Evolutionary conservation across 1,139 yeast genomes (phyloP).

Genomic region (Eremothecium cymbalariae): DNA sequence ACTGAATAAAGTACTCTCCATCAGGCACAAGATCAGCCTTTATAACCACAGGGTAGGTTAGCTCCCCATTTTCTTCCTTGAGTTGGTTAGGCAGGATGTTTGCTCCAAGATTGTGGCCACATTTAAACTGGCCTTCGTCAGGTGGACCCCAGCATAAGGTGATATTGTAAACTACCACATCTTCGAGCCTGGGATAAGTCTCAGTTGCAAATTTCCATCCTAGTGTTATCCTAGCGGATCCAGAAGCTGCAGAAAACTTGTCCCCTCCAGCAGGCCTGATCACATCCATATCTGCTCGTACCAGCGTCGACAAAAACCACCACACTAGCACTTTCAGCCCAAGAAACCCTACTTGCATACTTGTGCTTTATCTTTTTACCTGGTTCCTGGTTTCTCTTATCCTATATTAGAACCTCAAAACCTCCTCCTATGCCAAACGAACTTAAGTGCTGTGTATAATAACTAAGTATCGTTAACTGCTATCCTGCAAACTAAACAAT

Average conservation of each 20-base stretch:
- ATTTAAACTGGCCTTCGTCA: slow-evolving; percentile 29
- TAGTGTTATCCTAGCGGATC: slow-evolving; percentile 41
- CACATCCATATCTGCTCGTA: slow-evolving; percentile 44
- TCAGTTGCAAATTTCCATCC: slow-evolving; percentile 53
- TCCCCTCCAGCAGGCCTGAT: slow-evolving; percentile 44
- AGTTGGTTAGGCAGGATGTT: not conserved
- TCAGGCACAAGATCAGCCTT: slow-evolving; percentile 41
- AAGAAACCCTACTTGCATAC: too few relatives aligned
- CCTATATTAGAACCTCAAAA: too few relatives aligned
- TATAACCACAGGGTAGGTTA: slow-evolving; percentile 38
- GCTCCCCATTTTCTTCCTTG: slow-evolving; percentile 9
- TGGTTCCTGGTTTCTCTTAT: too few relatives aligned
- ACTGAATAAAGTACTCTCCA: slow-evolving; percentile 67
- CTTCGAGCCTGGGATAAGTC: slow-evolving; percentile 39
- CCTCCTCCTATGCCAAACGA: too few relatives aligned
- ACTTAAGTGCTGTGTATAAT: too few relatives aligned
- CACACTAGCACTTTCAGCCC: too few relatives aligned
- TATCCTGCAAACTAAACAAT: too few relatives aligned
- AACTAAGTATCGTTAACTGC: too few relatives aligned
- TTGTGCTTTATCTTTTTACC: too few relatives aligned
- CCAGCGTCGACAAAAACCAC: too few relatives aligned
- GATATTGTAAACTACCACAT: slow-evolving; percentile 44
- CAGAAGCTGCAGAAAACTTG: slow-evolving; percentile 41
- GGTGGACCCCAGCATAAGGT: slow-evolving; percentile 61
- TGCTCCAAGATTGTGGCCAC: not conserved